Evolutionary conservation across 2,329 filamentous ascomycete species (phyloP).

Genomic region (Trichoderma sp.): DNA sequence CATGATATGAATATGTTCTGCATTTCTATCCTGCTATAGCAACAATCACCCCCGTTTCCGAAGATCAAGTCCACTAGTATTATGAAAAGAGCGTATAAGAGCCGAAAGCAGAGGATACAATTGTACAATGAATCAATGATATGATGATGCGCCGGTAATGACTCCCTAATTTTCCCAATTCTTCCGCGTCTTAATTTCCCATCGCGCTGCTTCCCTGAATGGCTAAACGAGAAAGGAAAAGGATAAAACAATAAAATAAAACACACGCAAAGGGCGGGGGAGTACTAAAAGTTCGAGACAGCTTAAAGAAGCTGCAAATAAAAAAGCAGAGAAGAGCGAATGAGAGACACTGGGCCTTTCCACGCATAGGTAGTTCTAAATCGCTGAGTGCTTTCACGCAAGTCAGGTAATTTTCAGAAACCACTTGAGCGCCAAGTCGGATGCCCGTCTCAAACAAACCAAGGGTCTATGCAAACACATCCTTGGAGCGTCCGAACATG

Average conservation of each 20-base stretch:
- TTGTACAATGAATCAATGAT: slow-evolving; percentile 20
- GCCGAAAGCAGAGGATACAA: slow-evolving; percentile 12
- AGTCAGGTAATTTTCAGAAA: background rate
- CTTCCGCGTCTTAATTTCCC: slow-evolving; percentile 24
- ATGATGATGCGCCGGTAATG: slow-evolving; percentile 28
- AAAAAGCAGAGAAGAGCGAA: background rate
- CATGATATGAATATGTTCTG: background rate
- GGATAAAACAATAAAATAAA: background rate
- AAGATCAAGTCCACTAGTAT: background rate
- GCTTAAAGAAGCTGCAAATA: background rate
- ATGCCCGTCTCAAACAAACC: background rate
- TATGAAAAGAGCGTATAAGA: slow-evolving; percentile 9
- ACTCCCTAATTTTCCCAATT: slow-evolving; percentile 27
- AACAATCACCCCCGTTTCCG: slow-evolving; percentile 23
- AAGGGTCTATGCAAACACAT: slow-evolving; percentile 10
- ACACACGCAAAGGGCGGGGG: background rate
- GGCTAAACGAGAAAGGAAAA: slow-evolving; percentile 5
- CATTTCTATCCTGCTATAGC: slow-evolving; percentile 27
- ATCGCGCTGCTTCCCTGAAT: slow-evolving; percentile 23
- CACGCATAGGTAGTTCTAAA: background rate
- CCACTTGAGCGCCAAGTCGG: background rate
- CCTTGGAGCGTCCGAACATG: background rate
- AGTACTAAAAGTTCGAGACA: background rate
- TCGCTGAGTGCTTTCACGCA: background rate
- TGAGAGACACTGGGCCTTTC: background rate